Evolutionary conservation across 345 rosid genomes (phyloP).

Genomic region (Hirschfeldia incana): DNA sequence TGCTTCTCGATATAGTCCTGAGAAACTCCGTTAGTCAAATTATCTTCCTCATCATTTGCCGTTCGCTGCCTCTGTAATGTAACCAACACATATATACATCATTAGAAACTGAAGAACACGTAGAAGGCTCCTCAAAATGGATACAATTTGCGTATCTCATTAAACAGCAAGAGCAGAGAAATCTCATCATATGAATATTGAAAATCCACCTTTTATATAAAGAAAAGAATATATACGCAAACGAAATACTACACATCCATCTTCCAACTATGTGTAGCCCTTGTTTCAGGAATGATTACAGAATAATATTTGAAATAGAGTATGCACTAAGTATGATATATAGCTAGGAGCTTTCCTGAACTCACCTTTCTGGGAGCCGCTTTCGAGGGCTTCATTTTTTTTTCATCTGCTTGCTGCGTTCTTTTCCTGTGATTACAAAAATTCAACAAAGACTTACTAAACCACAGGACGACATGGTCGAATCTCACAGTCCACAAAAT

Average conservation of each 20-base stretch:
- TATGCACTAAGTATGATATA: not conserved
- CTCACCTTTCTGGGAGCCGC: no score
- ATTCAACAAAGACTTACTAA: no score
- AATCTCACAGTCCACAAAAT: no score
- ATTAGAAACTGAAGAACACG: not conserved
- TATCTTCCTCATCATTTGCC: conserved; percentile 24
- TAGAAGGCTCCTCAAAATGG: not conserved
- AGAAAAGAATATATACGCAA: no score
- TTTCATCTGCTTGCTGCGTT: no score
- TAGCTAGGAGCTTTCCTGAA: no score
- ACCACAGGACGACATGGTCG: no score
- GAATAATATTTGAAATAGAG: not conserved
- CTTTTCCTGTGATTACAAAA: no score
- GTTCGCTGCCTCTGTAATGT: conserved; percentile 46
- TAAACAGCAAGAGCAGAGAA: not conserved
- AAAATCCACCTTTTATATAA: no score
- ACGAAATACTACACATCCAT: not conserved
- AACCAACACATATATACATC: not conserved
- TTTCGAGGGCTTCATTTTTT: no score
- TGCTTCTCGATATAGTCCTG: conserved; percentile 60
- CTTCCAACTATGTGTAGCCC: not conserved
- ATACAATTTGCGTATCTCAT: not conserved
- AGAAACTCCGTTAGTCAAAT: conserved; percentile 25
- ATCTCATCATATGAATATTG: not conserved
- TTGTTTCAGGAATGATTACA: not conserved